phyloP scores from a whole-genome alignment of 2,329 filamentous ascomycete species.

The Talaromyces sp. region DNA sequence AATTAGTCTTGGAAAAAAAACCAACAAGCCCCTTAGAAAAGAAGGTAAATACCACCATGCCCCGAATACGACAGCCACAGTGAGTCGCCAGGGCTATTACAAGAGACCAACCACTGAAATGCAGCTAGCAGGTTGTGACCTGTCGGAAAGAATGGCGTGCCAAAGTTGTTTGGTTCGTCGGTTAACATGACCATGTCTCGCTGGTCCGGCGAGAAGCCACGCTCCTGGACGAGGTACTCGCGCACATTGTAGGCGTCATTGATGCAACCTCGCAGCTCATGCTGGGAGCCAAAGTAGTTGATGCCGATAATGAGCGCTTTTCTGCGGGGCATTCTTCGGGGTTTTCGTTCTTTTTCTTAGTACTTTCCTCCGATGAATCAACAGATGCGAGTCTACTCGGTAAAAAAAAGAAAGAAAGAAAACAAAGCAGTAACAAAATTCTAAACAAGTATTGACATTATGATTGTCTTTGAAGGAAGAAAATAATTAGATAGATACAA shows the following conservation, averaged over 20 bases:
- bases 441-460: not conserved
- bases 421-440: not conserved
- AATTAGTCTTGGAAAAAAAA: not conserved
- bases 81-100: slow-evolving; percentile 44
- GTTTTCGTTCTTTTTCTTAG: not conserved
- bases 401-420: not conserved
- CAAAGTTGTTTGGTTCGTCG: slow-evolving; percentile 29
- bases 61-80: slow-evolving; percentile 56
- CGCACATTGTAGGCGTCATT: slow-evolving; percentile 46
- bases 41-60: slow-evolving; percentile 51
- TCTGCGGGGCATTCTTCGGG: slow-evolving; percentile 10
- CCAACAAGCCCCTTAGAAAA: slow-evolving; percentile 14
- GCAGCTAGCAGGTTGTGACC: slow-evolving; percentile 47
- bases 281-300: slow-evolving; percentile 43
- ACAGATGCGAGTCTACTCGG: not conserved
- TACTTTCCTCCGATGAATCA: not conserved
- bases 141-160: slow-evolving; percentile 30
- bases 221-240: slow-evolving; percentile 38
- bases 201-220: slow-evolving; percentile 38
- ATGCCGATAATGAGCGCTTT: slow-evolving; percentile 52
- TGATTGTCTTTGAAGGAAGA: not conserved
- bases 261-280: slow-evolving; percentile 45
- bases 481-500: not conserved
- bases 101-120: slow-evolving; percentile 52
- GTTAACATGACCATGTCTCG: slow-evolving; percentile 42